Base-by-base conservation (phyloP, 805 yeast genomes). In the Yarrowia alimentaria region DNA sequence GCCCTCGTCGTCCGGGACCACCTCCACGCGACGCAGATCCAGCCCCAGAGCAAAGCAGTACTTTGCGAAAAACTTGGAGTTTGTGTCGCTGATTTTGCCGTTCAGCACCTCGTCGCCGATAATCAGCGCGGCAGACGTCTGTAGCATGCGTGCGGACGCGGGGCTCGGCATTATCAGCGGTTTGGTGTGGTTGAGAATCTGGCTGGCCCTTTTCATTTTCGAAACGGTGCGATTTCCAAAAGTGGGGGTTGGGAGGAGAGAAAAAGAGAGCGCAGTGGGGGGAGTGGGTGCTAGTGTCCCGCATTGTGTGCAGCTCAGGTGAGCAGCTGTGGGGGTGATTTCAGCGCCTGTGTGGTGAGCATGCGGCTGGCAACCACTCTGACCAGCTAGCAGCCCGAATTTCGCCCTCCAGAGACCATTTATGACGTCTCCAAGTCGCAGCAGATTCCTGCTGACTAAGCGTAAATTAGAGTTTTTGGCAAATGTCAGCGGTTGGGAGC, bases 71-170 rank as follows among this genome's bases (percentile, higher is more conserved):
- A 68, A 77, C 55, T 75, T 69, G 6, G 94, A 83, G 64, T 88
- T 88, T 1, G 91, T 78, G 60, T 88, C 96, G 4, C 72, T 66
- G 55, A 88, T 86, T 66, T 88, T 88, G 5, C 95, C 94, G 58
- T 86, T 88, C 52, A 88, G 75, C 2, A 88, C 83, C 66, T 88
- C 96, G 65, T 88, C 96, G 5, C 96, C 96, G 47, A 88, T 88
- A 33, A 82, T 79, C 49, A 59, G 53, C 42, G 61, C 59, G n/a
- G 61, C 61, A 10, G 59, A 59, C n/a, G 60, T 58, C 13, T 53
- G 25, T 14, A 58, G 53, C 12, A 40, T 12, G 3, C 40, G 55
- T 2, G 37, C 6, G n/a, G 35, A 43, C 5, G 37, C 21, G n/a
- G 50, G 50, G 20, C 21, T 17, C 16, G 50, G 50, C 50, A 43